phyloP scores from a whole-genome alignment of 441 rosid species.

The Raphanus hybrid region DNA sequence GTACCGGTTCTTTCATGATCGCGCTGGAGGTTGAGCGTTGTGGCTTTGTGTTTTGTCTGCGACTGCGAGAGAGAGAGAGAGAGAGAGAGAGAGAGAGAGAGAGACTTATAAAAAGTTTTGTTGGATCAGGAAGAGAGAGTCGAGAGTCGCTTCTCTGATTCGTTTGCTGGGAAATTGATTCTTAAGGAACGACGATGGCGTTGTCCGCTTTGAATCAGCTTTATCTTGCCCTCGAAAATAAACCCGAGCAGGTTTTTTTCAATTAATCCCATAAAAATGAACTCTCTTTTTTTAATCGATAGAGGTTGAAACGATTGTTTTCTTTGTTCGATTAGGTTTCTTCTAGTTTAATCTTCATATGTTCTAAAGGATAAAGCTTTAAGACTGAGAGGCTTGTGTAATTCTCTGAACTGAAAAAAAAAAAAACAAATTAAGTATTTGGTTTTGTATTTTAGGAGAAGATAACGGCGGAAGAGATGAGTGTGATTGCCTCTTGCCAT shows the following conservation, averaged over 20 bases:
- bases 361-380: background rate
- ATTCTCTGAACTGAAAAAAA: conserved; percentile 1
- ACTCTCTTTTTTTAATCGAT: conserved; percentile 1
- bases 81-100: background rate
- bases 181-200: conserved; percentile 30
- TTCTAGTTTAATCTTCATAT: too few relatives aligned
- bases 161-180: conserved; percentile 1
- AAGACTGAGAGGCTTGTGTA: background rate
- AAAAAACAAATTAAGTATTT: background rate
- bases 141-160: conserved; percentile 16
- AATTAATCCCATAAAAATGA: background rate
- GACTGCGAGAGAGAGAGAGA: background rate
- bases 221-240: conserved; percentile 20
- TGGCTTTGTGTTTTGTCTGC: background rate
- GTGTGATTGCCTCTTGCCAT: conserved; percentile 32
- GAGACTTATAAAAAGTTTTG: background rate
- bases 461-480: conserved; percentile 34
- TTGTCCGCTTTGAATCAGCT: conserved; percentile 33
- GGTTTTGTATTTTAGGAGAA: conserved; percentile 20
- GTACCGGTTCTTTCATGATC: conserved; percentile 26
- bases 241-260: conserved; percentile 36
- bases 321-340: conserved; percentile 1
- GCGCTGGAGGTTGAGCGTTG: background rate
- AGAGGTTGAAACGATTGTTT: background rate
- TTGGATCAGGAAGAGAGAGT: background rate